These are phyloP conservation scores for Myrica gale DNA, from an alignment of 306 rosid genomes.

Conservation along the genomic window DNA sequence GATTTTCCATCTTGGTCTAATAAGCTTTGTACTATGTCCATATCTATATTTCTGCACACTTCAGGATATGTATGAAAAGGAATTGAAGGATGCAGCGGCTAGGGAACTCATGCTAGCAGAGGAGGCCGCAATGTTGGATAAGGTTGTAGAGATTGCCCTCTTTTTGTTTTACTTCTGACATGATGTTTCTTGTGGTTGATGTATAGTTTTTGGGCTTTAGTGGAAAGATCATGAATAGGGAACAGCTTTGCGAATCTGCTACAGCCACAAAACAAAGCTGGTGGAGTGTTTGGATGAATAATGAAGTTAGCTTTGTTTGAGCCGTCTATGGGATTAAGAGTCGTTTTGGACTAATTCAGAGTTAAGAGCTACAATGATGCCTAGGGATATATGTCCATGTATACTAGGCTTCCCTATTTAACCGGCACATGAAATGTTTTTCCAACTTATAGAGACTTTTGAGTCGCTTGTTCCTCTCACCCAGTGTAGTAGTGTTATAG, in stretches of 20 bases:
- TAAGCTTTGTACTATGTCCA: slow-evolving; percentile 26
- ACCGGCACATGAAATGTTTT: not conserved
- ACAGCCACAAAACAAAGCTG: not conserved
- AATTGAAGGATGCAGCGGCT: slow-evolving; percentile 85
- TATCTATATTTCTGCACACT: slow-evolving; percentile 13
- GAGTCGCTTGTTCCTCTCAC: not conserved
- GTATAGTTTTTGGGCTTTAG: slow-evolving; percentile 1
- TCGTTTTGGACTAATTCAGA: too few relatives aligned
- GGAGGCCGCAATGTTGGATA: slow-evolving; percentile 85
- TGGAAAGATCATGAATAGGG: slow-evolving; percentile 17
- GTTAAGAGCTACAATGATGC: too few relatives aligned
- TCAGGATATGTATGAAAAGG: slow-evolving; percentile 77
- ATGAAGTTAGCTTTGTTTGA: not conserved
- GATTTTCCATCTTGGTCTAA: slow-evolving; percentile 5
- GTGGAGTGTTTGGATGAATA: not conserved
- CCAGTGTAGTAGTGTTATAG: not conserved
- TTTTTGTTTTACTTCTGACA: slow-evolving; percentile 6
- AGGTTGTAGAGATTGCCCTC: slow-evolving; percentile 42
- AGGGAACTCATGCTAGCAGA: slow-evolving; percentile 92
- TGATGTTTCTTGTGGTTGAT: slow-evolving; percentile 11
- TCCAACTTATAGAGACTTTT: not conserved
- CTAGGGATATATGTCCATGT: not conserved
- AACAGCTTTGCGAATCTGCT: slow-evolving; percentile 4
- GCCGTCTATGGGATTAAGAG: not conserved
- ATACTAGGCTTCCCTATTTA: not conserved